Conservation (phyloP, 1,139 yeast genomes). For the Diutina catenulata region DNA sequence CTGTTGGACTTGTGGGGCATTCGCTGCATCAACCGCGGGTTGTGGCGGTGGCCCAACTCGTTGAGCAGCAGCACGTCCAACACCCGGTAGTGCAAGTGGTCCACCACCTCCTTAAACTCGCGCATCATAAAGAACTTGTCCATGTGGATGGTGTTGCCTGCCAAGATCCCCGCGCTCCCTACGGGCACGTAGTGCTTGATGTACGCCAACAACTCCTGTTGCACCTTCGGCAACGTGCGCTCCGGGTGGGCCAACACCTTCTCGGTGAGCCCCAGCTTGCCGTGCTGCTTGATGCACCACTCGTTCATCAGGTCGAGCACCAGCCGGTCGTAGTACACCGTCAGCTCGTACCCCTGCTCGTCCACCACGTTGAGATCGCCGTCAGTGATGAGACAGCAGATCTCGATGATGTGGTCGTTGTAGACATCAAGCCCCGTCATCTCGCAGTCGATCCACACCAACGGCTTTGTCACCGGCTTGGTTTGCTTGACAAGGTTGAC, state of each 20-base stretch:
- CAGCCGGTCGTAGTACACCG: conserved; percentile 58
- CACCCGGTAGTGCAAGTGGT: conserved; percentile 70
- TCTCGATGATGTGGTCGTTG: conserved; percentile 72
- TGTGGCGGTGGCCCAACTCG: conserved; percentile 74
- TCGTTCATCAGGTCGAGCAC: conserved; percentile 64
- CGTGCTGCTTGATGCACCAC: conserved; percentile 82
- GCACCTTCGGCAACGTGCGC: conserved; percentile 48
- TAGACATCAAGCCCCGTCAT: conserved; percentile 88
- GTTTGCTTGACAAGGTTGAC: not conserved
- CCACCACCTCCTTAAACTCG: conserved; percentile 69
- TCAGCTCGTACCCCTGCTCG: conserved; percentile 64
- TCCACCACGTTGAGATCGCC: conserved; percentile 62
- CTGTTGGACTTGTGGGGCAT: conserved; percentile 53
- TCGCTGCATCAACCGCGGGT: conserved; percentile 43
- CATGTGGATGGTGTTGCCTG: conserved; percentile 90
- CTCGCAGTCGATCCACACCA: conserved; percentile 77
- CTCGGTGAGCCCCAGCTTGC: conserved; percentile 64
- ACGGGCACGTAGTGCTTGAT: conserved; percentile 43
- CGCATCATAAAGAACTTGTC: conserved; percentile 76
- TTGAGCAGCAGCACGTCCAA: conserved; percentile 79
- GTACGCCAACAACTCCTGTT: conserved; percentile 50
- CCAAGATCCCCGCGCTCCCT: conserved; percentile 52
- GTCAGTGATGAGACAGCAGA: conserved; percentile 85
- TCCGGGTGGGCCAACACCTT: conserved; percentile 45
- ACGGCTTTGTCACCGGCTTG: conserved; percentile 14